Evolutionary conservation across 441 rosid species (phyloP).

Genomic region (Populus hybrid): DNA sequence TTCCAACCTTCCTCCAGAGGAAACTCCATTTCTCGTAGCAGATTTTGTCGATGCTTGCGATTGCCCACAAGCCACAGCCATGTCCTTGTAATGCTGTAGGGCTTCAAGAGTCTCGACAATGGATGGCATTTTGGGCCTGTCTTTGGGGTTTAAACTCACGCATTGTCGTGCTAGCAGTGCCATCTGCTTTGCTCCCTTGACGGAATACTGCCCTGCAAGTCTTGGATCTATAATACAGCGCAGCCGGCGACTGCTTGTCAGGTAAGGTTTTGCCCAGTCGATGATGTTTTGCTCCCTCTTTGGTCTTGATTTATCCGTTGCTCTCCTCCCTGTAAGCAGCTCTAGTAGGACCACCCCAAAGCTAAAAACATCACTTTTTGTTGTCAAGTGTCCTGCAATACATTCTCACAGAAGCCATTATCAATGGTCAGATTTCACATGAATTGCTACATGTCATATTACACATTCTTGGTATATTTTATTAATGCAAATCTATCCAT

Average conservation of each 20-base stretch:
- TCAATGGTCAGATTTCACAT: background rate
- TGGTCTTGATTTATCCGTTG: constrained; percentile 62
- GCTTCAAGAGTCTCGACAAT: constrained; percentile 49
- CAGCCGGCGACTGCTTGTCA: constrained; percentile 48
- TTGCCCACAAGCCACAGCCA: constrained; percentile 74
- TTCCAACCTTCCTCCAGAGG: constrained; percentile 27
- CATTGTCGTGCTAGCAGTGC: constrained; percentile 55
- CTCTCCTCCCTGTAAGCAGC: constrained; percentile 72
- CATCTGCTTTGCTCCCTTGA: constrained; percentile 54
- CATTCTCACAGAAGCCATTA: background rate
- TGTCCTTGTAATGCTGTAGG: constrained; percentile 57
- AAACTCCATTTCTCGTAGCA: constrained; percentile 26
- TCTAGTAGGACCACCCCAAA: constrained; percentile 86
- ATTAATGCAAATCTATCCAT: background rate
- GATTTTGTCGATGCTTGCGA: constrained; percentile 54
- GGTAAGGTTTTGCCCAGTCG: constrained; percentile 63
- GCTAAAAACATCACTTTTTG: constrained; percentile 78
- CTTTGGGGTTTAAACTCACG: constrained; percentile 59
- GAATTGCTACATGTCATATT: background rate
- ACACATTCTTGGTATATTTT: background rate
- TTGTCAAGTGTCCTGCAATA: constrained; percentile 54
- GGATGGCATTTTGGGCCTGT: constrained; percentile 73
- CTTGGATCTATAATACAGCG: constrained; percentile 57
- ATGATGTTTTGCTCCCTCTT: constrained; percentile 70
- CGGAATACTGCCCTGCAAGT: constrained; percentile 64